Base-by-base conservation (phyloP, 2,329 filamentous ascomycete genomes). In the Trichophyton rubrum region DNA sequence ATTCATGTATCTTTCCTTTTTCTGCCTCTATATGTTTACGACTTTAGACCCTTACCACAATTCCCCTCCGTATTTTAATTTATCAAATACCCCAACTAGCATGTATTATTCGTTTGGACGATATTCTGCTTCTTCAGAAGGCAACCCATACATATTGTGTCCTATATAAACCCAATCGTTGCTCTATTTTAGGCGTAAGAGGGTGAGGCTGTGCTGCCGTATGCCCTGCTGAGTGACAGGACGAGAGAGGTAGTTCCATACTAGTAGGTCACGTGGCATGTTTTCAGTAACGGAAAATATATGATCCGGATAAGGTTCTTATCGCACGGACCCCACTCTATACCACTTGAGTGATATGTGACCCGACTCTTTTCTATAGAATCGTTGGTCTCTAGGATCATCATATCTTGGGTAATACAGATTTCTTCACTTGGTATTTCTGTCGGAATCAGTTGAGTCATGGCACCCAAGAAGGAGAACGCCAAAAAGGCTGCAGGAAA, bases 401-500 rank as follows among this genome's bases (percentile, higher is more conserved):
- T 33, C 8, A 11, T 27, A 55, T 35, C 38, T 35, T 35, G 8
- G 27, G 7, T 15, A 3, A 11, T n/a, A 27, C 11, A 47, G 30
- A n/a, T 24, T 13, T 27, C 51, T 35, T 55, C 13, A 6, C n/a
- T 38, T 4, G 13, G 30, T n/a, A 6, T 20, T 3, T 35, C 17
- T 35, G 15, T 35, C 9, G 2, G 13, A 1, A 17, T 8, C 7
- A 30, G 27, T 30, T 55, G 17, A 55, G 51, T 6, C 1, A 91
- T 91, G 88, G 86, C 80, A 67, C 89, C 88, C 75, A 91, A 88
- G 74, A 82, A 79, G 69, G 90, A 95, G 64, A 90, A 88, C 76
- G 87, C 81, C 73, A 97, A 96, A 77, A 97, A 97, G 79, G 90
- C 78, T 2, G 84, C 86, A 7, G 93, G 92, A 65, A 90, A 96